Evolutionary conservation across 2,329 filamentous ascomycete genomes (phyloP), one percentile per base, ranked within the genome.

Genomic region (Diaporthe destruens): DNA sequence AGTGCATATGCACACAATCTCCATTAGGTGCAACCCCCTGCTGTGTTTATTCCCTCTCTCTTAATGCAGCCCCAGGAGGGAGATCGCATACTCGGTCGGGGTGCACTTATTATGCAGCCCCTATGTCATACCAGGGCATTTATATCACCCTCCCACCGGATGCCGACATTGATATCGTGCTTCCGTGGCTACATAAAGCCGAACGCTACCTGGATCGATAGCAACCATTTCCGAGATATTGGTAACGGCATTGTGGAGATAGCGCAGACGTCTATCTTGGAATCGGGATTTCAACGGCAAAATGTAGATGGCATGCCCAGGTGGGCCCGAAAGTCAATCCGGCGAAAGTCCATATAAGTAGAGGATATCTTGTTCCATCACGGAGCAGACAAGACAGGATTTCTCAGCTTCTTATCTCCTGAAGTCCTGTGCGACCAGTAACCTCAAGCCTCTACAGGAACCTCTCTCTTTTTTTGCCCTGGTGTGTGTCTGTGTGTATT

Each of bases 161-260:
- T 65, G 42, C 59, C 59, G 59, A 65, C 59, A 65, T 65, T 65
- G 59, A 65, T 65, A 65, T 65, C 59, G 59, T 65, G 59, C 25
- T 65, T 51, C 32, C 23, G 16, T 65, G 29, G 42, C 44, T 65
- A 44, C 59, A 51, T 23, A 7, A 20, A 36, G 14, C 59, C 44
- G n/a, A 25, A 23, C 2, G 2, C 44, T 51, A 25, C 42, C 44
- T 51, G 16, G 20, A 36, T 36, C 44, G 42, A 65, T 36, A 18
- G 18, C 59, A 65, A 11, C 59, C 29, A 65, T 18, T 51, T 51
- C 59, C 59, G 44, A 65, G 29, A 36, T 51, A 18, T 36, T 65
- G 59, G 59, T n/a, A n/a, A 44, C 25, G 42, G 20, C 20, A 9
- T 8, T 12, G 59, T 65, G 59, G 59, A 12, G 59, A 51, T 36